Evolutionary conservation across 2,329 filamentous ascomycete species (phyloP).

Genomic region (Ophiostoma himal-ulmi): DNA sequence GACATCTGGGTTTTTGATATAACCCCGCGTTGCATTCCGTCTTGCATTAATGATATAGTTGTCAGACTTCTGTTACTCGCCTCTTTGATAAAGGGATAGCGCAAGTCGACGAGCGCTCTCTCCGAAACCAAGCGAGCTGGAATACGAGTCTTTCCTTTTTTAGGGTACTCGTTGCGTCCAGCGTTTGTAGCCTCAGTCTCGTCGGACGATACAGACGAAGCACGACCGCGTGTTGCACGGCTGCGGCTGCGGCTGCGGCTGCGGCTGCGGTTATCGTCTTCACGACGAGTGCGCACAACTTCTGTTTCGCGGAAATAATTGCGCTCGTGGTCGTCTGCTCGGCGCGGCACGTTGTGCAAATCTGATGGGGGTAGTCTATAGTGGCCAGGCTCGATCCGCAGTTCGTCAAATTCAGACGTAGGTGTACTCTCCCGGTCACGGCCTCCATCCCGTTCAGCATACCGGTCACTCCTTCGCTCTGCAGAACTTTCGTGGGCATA

Average conservation of each 20-base stretch:
- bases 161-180: constrained; percentile 53
- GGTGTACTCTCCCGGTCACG: background rate
- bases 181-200: background rate
- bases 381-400: constrained; percentile 46
- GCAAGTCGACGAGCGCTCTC: constrained; percentile 73
- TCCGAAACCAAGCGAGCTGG: constrained; percentile 74
- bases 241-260: constrained; percentile 36
- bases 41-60: background rate
- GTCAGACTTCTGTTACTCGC: constrained; percentile 42
- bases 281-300: constrained; percentile 45
- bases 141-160: constrained; percentile 85
- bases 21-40: background rate
- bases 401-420: constrained; percentile 13
- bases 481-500: constrained; percentile 14
- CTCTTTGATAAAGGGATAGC: constrained; percentile 83
- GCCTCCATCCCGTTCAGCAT: constrained; percentile 8
- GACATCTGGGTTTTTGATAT: background rate
- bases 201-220: background rate
- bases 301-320: constrained; percentile 57
- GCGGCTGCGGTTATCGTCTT: constrained; percentile 38
- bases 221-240: constrained; percentile 24
- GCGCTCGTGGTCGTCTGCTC: constrained; percentile 5
- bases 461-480: constrained; percentile 14
- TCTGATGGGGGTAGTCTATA: background rate
- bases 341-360: background rate